These are phyloP conservation scores for Globisporangium megalacanthum DNA, from an alignment of 352 stramenopile genomes.

Conservation along the genomic window DNA sequence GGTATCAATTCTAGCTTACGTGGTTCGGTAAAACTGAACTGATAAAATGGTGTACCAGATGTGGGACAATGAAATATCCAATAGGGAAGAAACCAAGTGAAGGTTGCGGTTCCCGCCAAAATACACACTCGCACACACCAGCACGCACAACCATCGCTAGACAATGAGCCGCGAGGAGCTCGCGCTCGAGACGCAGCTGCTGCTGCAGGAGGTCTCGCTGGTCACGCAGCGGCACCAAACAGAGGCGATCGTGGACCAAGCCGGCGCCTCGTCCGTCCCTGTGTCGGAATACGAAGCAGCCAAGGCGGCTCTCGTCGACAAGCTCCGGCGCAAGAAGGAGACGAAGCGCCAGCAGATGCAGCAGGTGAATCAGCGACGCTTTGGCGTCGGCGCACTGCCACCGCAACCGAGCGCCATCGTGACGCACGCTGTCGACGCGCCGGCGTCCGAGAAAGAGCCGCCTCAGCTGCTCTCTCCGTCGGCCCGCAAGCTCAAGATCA, in stretches of 20 bases:
- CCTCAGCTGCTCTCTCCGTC: neutral
- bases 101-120: no score
- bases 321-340: slow-evolving; percentile 64
- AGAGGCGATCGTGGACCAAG: slow-evolving; percentile 22
- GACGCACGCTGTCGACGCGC: neutral
- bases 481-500: slow-evolving; percentile 16
- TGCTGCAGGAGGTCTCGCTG: slow-evolving; percentile 73
- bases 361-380: slow-evolving; percentile 40
- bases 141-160: neutral
- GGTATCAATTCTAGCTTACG: no score
- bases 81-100: no score
- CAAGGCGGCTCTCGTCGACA: slow-evolving; percentile 52
- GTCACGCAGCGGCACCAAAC: slow-evolving; percentile 30
- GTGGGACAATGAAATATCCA: no score
- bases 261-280: slow-evolving; percentile 18
- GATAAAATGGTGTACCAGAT: no score
- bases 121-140: neutral
- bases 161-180: slow-evolving; percentile 46
- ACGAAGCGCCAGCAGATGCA: slow-evolving; percentile 37
- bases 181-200: slow-evolving; percentile 69
- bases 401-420: slow-evolving; percentile 3
- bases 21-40: no score
- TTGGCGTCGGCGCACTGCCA: slow-evolving; percentile 22
- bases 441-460: neutral
- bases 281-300: slow-evolving; percentile 49